These are phyloP conservation scores for Coemansia sp. DNA, from an alignment of 192 early-diverging fungal genomes.

Conservation along the genomic window DNA sequence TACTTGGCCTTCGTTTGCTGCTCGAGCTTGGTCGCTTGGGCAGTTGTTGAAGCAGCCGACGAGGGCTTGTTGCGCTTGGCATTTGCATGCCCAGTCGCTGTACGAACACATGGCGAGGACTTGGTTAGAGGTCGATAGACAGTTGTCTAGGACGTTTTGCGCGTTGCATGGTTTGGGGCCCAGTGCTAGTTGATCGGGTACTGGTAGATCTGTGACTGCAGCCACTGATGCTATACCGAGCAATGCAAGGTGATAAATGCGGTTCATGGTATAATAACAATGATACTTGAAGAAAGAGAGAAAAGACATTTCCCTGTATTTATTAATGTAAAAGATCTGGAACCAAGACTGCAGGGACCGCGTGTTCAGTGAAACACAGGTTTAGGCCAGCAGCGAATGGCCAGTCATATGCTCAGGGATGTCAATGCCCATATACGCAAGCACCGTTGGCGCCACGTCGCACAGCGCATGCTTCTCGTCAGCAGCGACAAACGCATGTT, in stretches of 20 bases:
- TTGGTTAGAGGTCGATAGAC: conserved; percentile 26
- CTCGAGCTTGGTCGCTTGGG: conserved; percentile 26
- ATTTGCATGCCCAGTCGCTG: conserved; percentile 56
- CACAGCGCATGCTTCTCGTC: conserved; percentile 73
- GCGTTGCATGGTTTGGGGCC: conserved; percentile 30
- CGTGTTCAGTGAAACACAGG: background rate
- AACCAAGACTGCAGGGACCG: too few species aligned
- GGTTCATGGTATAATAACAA: background rate
- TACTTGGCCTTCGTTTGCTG: conserved; percentile 41
- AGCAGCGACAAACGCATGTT: conserved; percentile 52
- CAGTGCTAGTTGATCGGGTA: background rate
- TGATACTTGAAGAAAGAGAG: too few species aligned
- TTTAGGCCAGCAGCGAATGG: conserved; percentile 57
- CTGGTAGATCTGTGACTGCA: background rate
- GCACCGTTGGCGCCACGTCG: conserved; percentile 96
- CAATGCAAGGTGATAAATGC: background rate
- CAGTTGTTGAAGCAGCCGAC: conserved; percentile 52
- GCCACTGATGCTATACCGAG: background rate
- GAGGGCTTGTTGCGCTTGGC: conserved; percentile 45
- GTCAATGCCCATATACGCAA: conserved; percentile 87
- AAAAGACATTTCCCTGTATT: too few species aligned
- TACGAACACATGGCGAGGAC: conserved; percentile 41
- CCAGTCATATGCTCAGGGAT: conserved; percentile 98
- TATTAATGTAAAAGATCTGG: too few species aligned
- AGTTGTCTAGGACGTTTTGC: conserved; percentile 43